Conservation (phyloP, 495 filamentous ascomycete species). For the Penicillium fimorum region DNA sequence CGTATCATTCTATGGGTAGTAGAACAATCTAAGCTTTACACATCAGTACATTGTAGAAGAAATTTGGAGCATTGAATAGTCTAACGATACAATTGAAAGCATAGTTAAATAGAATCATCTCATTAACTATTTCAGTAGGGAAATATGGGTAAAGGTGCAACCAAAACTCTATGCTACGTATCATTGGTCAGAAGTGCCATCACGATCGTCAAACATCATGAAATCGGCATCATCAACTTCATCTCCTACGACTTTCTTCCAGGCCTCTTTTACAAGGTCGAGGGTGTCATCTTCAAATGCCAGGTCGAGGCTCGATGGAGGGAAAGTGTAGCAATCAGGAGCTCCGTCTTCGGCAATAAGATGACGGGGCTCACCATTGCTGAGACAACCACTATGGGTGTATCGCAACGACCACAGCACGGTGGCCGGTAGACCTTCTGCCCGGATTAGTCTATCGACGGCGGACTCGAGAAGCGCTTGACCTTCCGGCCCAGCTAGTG, state of each 20-base stretch:
- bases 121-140: neutral
- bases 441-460: slow-evolving; percentile 51
- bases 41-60: neutral
- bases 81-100: neutral
- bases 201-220: slow-evolving; percentile 58
- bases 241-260: slow-evolving; percentile 59
- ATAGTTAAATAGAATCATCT: neutral
- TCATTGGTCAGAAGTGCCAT: slow-evolving; percentile 35
- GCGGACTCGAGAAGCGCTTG: slow-evolving; percentile 52
- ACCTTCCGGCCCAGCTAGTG: slow-evolving; percentile 35
- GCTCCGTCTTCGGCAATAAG: slow-evolving; percentile 16
- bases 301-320: slow-evolving; percentile 57
- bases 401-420: slow-evolving; percentile 64
- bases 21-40: neutral
- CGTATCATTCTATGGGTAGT: neutral
- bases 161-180: slow-evolving; percentile 13
- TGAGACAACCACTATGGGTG: slow-evolving; percentile 44
- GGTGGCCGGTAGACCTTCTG: slow-evolving; percentile 32
- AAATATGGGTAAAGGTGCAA: neutral
- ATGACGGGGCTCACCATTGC: slow-evolving; percentile 13
- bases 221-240: slow-evolving; percentile 51
- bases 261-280: slow-evolving; percentile 59
- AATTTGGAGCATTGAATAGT: neutral
- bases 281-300: slow-evolving; percentile 67
- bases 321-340: slow-evolving; percentile 43